A percentile compares a stretch with the other conserved stretches of the same genome.
Evolutionary conservation across 1,284 basidiomycete species (phyloP).

Genomic region (Leccinum solheimii): DNA sequence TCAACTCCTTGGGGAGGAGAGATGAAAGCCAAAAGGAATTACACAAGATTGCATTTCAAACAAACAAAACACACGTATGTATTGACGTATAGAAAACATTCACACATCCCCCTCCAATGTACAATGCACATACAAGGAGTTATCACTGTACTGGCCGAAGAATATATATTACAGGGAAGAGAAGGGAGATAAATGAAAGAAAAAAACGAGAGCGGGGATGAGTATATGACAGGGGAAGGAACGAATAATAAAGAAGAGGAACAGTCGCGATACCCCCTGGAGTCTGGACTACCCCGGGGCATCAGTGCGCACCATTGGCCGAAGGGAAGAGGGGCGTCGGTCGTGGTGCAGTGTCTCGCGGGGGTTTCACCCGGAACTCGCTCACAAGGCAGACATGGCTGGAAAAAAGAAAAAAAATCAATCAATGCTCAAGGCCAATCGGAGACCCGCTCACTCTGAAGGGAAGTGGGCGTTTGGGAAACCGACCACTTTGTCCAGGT

Average conservation of each 20-base stretch:
- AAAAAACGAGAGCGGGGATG: conserved; percentile 13
- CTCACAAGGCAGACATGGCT: conserved; percentile 68
- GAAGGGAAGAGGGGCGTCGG: conserved; percentile 33
- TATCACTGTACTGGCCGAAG: conserved; percentile 28
- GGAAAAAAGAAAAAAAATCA: conserved; percentile 18
- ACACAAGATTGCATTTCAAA: conserved; percentile 16
- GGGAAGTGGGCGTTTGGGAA: conserved; percentile 98
- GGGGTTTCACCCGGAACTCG: conserved; percentile 77
- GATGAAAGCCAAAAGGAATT: conserved; percentile 11
- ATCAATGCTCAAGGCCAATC: background rate
- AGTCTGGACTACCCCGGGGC: background rate
- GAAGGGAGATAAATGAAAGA: conserved; percentile 31
- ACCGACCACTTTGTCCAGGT: conserved; percentile 90
- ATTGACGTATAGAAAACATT: conserved; percentile 24
- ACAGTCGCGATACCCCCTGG: conserved; percentile 1
- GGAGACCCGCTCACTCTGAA: conserved; percentile 72
- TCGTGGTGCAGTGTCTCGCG: conserved; percentile 44
- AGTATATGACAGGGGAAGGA: conserved; percentile 5
- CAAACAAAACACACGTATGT: conserved; percentile 16
- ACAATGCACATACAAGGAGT: conserved; percentile 10
- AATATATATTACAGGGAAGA: conserved; percentile 35
- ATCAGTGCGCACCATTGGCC: conserved; percentile 26
- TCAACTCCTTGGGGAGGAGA: background rate
- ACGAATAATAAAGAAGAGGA: background rate
- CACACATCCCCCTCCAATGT: conserved; percentile 23